These are phyloP conservation scores for Lycium barbarum DNA, from an alignment of 257 asterid species.

Conservation along the genomic window DNA sequence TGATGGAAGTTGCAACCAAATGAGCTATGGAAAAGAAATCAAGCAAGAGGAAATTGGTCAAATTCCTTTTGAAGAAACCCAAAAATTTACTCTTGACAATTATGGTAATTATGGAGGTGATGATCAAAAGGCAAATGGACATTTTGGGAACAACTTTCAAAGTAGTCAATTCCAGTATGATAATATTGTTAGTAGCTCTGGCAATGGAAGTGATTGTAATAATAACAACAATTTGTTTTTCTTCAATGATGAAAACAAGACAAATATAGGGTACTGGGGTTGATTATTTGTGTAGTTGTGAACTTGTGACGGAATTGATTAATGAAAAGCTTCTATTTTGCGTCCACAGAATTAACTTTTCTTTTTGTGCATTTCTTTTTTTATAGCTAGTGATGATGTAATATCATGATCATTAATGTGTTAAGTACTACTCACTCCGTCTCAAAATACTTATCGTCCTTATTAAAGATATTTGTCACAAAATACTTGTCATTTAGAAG, in stretches of 20 bases:
- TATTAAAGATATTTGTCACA: no score
- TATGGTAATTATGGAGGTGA: background rate
- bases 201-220: background rate
- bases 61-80: constrained; percentile 17
- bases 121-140: constrained; percentile 22
- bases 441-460: no score
- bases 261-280: background rate
- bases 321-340: constrained; percentile 1
- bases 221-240: background rate
- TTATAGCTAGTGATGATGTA: background rate
- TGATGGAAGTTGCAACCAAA: constrained; percentile 37
- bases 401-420: background rate
- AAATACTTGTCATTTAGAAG: no score
- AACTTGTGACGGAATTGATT: constrained; percentile 1
- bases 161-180: constrained; percentile 27
- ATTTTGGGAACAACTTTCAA: constrained; percentile 14
- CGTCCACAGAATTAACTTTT: constrained; percentile 4
- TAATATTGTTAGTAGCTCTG: constrained; percentile 15
- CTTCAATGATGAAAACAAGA: constrained; percentile 20
- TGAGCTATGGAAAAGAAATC: constrained; percentile 24
- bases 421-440: background rate
- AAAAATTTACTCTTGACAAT: constrained; percentile 20
- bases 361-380: background rate
- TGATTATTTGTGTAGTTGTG: background rate
- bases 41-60: constrained; percentile 4